Conservation (phyloP, 176 grass and related monocot genomes). For the Pontederia paniculata region DNA sequence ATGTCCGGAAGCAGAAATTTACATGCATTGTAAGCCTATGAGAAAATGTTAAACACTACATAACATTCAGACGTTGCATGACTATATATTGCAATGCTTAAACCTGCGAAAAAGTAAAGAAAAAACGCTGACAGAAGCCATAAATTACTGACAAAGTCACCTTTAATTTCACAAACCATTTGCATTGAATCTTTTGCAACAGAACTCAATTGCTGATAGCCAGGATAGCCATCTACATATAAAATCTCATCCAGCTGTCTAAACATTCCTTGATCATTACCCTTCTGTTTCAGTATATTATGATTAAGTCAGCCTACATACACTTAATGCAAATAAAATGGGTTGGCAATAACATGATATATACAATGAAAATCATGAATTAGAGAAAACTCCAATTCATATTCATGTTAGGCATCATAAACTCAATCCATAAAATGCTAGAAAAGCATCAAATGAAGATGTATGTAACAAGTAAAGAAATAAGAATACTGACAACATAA, state of each 20-base stretch:
- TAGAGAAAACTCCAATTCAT: too few species aligned
- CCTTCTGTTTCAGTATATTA: slow-evolving; percentile 36
- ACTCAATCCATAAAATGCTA: too few species aligned
- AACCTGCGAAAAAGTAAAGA: background rate
- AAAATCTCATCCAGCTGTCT: slow-evolving; percentile 91
- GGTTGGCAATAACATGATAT: background rate
- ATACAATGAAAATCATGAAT: too few species aligned
- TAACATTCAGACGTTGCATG: too few species aligned
- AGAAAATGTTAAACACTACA: too few species aligned
- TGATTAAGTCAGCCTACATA: slow-evolving; percentile 7
- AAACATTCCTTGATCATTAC: slow-evolving; percentile 64
- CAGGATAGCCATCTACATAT: slow-evolving; percentile 85
- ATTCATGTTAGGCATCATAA: too few species aligned
- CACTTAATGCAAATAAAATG: background rate
- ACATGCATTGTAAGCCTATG: too few species aligned
- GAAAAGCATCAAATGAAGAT: too few species aligned
- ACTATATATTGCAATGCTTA: too few species aligned
- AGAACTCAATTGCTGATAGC: slow-evolving; percentile 58
- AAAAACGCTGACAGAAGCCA: background rate
- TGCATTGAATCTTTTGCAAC: slow-evolving; percentile 59
- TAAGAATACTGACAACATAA: too few species aligned
- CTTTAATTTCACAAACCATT: slow-evolving; percentile 81
- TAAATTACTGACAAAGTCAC: slow-evolving; percentile 18
- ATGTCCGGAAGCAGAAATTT: too few species aligned
- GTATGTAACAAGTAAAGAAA: too few species aligned